Percentiles rank a stretch among this genome's conserved stretches.
Conservation (phyloP, 179 eudicot genomes). For the Silene vulgaris region DNA sequence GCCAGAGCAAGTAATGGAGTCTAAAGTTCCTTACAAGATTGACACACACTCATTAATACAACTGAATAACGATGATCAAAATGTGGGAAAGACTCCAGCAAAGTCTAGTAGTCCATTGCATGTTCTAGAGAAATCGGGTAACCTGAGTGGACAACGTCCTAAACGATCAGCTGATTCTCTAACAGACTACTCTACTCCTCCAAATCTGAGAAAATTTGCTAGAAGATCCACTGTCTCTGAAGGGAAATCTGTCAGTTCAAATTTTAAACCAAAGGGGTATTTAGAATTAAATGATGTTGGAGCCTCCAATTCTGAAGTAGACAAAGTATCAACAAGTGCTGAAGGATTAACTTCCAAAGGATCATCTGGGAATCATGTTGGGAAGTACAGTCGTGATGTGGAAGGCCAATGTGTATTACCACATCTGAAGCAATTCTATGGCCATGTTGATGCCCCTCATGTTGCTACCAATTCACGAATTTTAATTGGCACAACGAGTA, state of each 20-base stretch:
- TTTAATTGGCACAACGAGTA: slow-evolving; percentile 24
- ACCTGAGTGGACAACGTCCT: slow-evolving; percentile 11
- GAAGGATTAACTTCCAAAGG: slow-evolving; percentile 24
- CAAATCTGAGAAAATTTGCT: slow-evolving; percentile 36
- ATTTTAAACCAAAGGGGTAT: slow-evolving; percentile 19
- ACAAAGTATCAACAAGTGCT: slow-evolving; percentile 17
- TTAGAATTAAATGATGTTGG: slow-evolving; percentile 22
- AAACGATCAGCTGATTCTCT: slow-evolving; percentile 32
- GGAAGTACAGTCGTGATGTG: slow-evolving; percentile 18
- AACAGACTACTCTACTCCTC: slow-evolving; percentile 27
- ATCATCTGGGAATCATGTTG: slow-evolving; percentile 3
- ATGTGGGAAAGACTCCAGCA: slow-evolving; percentile 23
- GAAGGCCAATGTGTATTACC: slow-evolving; percentile 23
- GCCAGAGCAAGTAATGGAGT: slow-evolving; percentile 28
- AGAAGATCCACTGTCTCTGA: slow-evolving; percentile 30
- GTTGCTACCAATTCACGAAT: slow-evolving; percentile 41
- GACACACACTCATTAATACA: slow-evolving; percentile 25
- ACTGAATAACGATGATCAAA: slow-evolving; percentile 15
- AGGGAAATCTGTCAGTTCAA: slow-evolving; percentile 22
- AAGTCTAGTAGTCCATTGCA: slow-evolving; percentile 14
- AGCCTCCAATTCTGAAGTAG: slow-evolving; percentile 22
- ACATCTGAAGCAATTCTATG: slow-evolving; percentile 45
- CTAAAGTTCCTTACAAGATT: slow-evolving; percentile 19
- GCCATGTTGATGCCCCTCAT: slow-evolving; percentile 29
- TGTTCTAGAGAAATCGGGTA: slow-evolving; percentile 18